Conservation (phyloP, 805 yeast genomes). For the Yamadazyma ubonensis region DNA sequence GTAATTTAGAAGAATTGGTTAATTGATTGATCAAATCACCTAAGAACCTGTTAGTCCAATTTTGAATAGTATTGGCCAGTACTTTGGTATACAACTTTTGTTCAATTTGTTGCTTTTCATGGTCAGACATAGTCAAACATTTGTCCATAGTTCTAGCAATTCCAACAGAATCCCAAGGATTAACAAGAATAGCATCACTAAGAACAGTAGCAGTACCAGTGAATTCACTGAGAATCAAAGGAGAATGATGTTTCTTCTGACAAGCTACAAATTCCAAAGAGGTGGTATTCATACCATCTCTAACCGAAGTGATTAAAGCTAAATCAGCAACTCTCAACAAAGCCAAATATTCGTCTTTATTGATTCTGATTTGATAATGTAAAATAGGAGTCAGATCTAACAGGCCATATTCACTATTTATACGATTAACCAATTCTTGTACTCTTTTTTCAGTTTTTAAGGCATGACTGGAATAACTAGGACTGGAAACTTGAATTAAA, state of each 20-base stretch:
- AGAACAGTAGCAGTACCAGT: slow-evolving; percentile 81
- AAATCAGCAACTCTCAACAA: slow-evolving; percentile 85
- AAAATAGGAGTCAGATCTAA: slow-evolving; percentile 84
- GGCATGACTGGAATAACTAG: slow-evolving; percentile 56
- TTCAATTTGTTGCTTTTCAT: slow-evolving; percentile 48
- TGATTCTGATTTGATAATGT: slow-evolving; percentile 88
- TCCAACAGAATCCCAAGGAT: slow-evolving; percentile 97
- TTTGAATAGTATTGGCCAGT: slow-evolving; percentile 67
- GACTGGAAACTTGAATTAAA: slow-evolving; percentile 87
- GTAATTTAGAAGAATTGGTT: slow-evolving; percentile 41
- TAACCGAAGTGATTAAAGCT: slow-evolving; percentile 81
- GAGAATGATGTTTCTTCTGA: slow-evolving; percentile 69
- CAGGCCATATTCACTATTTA: slow-evolving; percentile 82
- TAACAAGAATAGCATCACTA: slow-evolving; percentile 74
- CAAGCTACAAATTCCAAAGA: slow-evolving; percentile 89
- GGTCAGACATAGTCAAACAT: slow-evolving; percentile 55
- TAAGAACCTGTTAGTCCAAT: slow-evolving; percentile 72
- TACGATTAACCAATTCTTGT: slow-evolving; percentile 73
- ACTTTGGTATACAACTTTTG: slow-evolving; percentile 61
- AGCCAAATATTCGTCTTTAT: slow-evolving; percentile 86
- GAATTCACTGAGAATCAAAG: slow-evolving; percentile 87
- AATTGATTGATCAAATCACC: slow-evolving; percentile 45
- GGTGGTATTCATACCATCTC: slow-evolving; percentile 97
- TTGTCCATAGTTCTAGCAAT: slow-evolving; percentile 81
- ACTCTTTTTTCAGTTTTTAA: slow-evolving; percentile 76